Evolutionary conservation across 257 asterid species (phyloP).

Genomic region (Coffea canephora): DNA sequence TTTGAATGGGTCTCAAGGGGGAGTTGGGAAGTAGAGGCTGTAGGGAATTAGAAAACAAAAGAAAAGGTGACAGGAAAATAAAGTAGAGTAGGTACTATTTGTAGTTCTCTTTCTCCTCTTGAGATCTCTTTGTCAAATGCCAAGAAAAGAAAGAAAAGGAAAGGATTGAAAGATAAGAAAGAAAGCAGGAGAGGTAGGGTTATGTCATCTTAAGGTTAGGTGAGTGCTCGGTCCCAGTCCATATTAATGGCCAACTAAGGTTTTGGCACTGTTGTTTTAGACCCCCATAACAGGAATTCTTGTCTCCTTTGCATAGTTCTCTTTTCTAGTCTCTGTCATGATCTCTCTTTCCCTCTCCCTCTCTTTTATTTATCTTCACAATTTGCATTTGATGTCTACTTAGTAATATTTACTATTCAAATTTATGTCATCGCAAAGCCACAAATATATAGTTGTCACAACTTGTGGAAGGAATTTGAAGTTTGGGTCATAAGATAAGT

Average conservation of each 20-base stretch:
- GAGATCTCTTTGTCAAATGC: conserved; percentile 30
- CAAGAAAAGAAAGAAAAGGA: conserved; percentile 17
- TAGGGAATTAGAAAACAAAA: background rate
- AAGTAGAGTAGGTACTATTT: background rate
- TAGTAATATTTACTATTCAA: too few relatives aligned
- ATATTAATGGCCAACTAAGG: conserved; percentile 48
- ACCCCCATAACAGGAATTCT: conserved; percentile 33
- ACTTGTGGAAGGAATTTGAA: too few relatives aligned
- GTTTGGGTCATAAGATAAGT: too few relatives aligned
- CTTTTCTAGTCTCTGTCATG: conserved; percentile 11
- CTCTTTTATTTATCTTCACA: background rate
- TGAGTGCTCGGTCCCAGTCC: conserved; percentile 33
- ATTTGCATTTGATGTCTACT: background rate
- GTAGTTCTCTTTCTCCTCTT: background rate
- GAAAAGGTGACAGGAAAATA: conserved; percentile 5
- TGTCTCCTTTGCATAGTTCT: conserved; percentile 25
- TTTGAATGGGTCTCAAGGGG: conserved; percentile 44
- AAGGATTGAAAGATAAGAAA: conserved; percentile 11
- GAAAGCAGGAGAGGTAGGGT: conserved; percentile 22
- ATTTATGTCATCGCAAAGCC: too few relatives aligned
- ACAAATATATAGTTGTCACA: too few relatives aligned
- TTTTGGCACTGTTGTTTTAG: conserved; percentile 33
- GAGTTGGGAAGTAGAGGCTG: conserved; percentile 23
- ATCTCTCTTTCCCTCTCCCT: background rate
- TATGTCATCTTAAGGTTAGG: conserved; percentile 42